Evolutionary conservation across 78 protist species (phyloP).

Genomic region (Dictyostelium firmibasis): DNA sequence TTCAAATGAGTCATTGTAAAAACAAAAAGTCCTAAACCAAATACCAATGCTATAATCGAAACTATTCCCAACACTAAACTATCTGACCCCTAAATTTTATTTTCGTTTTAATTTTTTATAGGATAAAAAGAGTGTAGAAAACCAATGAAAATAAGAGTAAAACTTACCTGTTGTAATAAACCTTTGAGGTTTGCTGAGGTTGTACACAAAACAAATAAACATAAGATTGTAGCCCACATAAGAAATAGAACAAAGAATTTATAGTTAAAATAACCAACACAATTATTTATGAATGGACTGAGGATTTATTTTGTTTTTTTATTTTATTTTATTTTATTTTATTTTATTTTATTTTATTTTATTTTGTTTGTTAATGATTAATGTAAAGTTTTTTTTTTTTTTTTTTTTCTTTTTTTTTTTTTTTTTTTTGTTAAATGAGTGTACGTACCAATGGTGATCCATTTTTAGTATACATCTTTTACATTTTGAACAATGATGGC

Average conservation of each 20-base stretch:
- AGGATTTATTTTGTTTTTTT: too few relatives aligned
- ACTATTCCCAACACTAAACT: constrained; percentile 29
- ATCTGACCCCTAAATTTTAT: not conserved
- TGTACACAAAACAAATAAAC: constrained; percentile 33
- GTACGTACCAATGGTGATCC: constrained; percentile 83
- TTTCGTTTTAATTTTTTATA: not conserved
- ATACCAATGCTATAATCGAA: constrained; percentile 40
- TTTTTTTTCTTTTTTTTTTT: too few relatives aligned
- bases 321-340: too few relatives aligned
- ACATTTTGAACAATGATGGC: constrained; percentile 79
- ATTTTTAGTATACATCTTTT: constrained; percentile 79
- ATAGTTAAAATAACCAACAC: constrained; percentile 81
- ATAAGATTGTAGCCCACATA: constrained; percentile 29
- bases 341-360: too few relatives aligned
- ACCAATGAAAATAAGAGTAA: not conserved
- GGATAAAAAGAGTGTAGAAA: too few relatives aligned
- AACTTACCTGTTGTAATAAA: not conserved
- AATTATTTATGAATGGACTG: constrained; percentile 82
- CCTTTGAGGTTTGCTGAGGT: not conserved
- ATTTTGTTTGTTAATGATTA: too few relatives aligned
- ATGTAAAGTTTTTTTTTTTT: too few relatives aligned
- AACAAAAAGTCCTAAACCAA: constrained; percentile 38
- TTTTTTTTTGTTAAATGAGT: not conserved
- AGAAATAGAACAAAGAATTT: constrained; percentile 79
- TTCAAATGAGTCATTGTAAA: constrained; percentile 24